Percentiles rank a stretch among this genome's conserved stretches.
Conservation (phyloP, 2,329 filamentous ascomycete genomes). For the Cytospora schulzeri region DNA sequence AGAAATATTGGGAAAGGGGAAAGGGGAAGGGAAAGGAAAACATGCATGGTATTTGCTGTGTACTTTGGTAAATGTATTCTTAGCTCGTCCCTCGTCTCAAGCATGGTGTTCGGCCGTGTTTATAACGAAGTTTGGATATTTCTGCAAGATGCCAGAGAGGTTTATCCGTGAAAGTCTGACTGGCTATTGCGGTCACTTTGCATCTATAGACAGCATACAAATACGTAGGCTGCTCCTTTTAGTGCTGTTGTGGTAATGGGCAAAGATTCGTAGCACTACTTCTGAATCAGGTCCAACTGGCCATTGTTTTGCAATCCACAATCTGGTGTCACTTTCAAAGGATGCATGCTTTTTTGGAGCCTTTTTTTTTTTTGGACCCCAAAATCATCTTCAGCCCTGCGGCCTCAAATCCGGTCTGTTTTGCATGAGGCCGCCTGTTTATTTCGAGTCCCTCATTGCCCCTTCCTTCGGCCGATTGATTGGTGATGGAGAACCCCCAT, state of each 20-base stretch:
- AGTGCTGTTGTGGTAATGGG: no score
- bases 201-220: no score
- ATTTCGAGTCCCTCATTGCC: neutral
- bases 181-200: no score
- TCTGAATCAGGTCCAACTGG: neutral
- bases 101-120: constrained; percentile 15
- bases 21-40: neutral
- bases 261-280: neutral
- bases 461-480: neutral
- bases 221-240: no score
- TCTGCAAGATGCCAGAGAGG: no score
- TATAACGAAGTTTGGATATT: no score
- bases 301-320: neutral
- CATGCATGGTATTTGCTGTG: neutral
- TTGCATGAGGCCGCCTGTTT: neutral
- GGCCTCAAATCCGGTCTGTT: neutral
- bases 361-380: neutral
- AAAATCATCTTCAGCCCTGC: neutral
- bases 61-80: neutral
- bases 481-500: neutral
- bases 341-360: neutral
- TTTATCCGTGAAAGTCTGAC: no score
- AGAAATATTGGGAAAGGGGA: neutral
- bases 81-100: constrained; percentile 8
- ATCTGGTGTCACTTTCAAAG: neutral